Conservation (phyloP, 2,329 filamentous ascomycete genomes). For the Diaporthe amygdali region DNA sequence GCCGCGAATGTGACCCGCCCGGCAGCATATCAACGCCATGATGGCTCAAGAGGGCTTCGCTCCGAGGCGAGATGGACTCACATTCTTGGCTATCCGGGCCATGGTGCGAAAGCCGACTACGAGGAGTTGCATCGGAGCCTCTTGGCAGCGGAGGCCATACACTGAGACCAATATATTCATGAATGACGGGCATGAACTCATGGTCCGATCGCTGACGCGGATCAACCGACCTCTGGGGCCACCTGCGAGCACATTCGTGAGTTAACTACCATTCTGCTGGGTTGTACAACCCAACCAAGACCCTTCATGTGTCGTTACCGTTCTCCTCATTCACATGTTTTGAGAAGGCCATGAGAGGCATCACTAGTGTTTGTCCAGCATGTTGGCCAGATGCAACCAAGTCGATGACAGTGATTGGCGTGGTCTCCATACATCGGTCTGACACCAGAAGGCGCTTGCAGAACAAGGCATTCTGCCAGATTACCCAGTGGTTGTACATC, state of each 20-base stretch:
- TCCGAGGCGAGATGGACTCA: not conserved
- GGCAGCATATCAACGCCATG: not conserved
- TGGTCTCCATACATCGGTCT: not conserved
- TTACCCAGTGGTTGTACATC: not conserved
- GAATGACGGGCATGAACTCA: conserved; percentile 4
- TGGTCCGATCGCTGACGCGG: not conserved
- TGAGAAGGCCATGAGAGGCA: too few relatives aligned
- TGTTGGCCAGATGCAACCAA: not conserved
- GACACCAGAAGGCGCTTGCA: not conserved
- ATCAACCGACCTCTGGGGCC: not conserved
- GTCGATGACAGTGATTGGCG: too few relatives aligned
- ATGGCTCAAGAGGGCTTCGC: not conserved
- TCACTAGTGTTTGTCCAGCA: not conserved
- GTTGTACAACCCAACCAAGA: not conserved
- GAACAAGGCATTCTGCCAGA: not conserved
- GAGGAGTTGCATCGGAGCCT: not conserved
- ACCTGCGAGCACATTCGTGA: not conserved
- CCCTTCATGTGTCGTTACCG: not conserved
- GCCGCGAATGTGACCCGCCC: not conserved
- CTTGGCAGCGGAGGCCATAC: not conserved
- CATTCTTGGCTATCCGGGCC: not conserved
- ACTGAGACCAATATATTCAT: not conserved
- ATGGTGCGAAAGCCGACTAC: not conserved
- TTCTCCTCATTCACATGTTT: not conserved
- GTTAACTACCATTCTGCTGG: not conserved